Percentiles rank a stretch among this genome's conserved stretches.
These are phyloP conservation scores for Mrakia frigida DNA, from an alignment of 768 basidiomycete genomes.

Conservation along the genomic window DNA sequence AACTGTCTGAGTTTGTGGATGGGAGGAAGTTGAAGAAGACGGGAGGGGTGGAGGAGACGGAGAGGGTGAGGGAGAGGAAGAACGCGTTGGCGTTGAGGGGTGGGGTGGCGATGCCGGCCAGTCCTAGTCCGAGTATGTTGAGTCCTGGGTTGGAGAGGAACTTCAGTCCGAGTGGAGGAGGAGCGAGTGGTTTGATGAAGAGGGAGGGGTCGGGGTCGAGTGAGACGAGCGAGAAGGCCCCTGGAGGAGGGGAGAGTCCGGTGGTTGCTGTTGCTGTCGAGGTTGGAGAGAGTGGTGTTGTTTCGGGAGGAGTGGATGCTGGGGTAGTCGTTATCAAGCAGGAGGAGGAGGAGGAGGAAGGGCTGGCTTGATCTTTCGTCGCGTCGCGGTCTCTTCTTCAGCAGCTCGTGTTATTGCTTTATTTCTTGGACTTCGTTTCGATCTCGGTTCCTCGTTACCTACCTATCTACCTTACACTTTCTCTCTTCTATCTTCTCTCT, in stretches of 20 bases:
- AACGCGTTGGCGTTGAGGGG: slow-evolving; percentile 69
- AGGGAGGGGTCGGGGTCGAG: not conserved
- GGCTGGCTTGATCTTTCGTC: not conserved
- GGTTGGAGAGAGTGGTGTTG: not conserved
- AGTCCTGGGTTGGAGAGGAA: slow-evolving; percentile 4
- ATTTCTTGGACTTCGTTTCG: too few species aligned
- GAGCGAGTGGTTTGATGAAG: not conserved
- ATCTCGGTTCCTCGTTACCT: too few species aligned
- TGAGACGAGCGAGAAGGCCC: not conserved
- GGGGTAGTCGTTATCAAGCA: not conserved
- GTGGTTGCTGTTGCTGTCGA: not conserved
- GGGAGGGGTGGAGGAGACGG: slow-evolving; percentile 81
- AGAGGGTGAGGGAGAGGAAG: slow-evolving; percentile 76
- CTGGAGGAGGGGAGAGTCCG: not conserved
- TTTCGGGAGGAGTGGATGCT: not conserved
- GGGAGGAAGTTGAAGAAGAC: slow-evolving; percentile 90
- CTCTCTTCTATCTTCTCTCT: not conserved
- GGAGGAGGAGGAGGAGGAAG: not conserved
- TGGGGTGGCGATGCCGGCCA: not conserved
- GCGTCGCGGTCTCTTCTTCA: not conserved
- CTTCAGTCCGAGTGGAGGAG: not conserved
- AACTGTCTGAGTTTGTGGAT: slow-evolving; percentile 77
- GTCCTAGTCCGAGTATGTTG: not conserved
- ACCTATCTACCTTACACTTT: not conserved
- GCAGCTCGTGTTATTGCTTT: too few species aligned